phyloP scores from a whole-genome alignment of 768 basidiomycete genomes.

The Pseudohyphozyma bogoriensis region DNA sequence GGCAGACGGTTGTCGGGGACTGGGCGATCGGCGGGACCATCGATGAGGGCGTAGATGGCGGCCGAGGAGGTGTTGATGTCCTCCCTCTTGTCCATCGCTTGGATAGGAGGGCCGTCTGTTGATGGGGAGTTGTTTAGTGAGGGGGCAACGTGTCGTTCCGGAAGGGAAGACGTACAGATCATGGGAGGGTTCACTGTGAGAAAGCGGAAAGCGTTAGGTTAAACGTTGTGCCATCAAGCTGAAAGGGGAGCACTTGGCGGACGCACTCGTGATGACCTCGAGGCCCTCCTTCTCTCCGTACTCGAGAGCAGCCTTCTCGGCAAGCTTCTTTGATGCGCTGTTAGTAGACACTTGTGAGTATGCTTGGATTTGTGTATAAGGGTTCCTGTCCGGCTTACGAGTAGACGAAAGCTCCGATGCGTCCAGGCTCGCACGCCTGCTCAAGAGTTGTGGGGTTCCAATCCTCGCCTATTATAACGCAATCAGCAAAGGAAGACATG shows the following conservation, averaged over 20 bases:
- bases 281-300: slow-evolving; percentile 18
- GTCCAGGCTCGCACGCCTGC: slow-evolving; percentile 7
- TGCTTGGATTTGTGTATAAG: too few species aligned
- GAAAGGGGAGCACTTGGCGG: not conserved
- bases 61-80: slow-evolving; percentile 29
- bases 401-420: slow-evolving; percentile 18
- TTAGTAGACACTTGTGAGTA: not conserved
- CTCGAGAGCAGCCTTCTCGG: slow-evolving; percentile 29
- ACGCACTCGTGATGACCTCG: slow-evolving; percentile 9
- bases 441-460: slow-evolving; percentile 31
- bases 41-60: slow-evolving; percentile 29
- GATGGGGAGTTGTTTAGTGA: not conserved
- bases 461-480: too few species aligned
- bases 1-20: slow-evolving; percentile 28
- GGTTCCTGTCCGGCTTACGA: too few species aligned
- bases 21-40: slow-evolving; percentile 6
- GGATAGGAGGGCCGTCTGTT: slow-evolving; percentile 23
- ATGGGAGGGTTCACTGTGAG: slow-evolving; percentile 29
- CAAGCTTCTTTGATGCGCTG: slow-evolving; percentile 24
- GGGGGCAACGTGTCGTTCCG: not conserved
- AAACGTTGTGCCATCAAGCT: not conserved
- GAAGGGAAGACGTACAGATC: slow-evolving; percentile 17
- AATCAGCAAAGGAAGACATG: too few species aligned
- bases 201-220: not conserved
- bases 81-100: slow-evolving; percentile 6